phyloP scores from a whole-genome alignment of 106 monocot species.

The Chionographis japonica region DNA sequence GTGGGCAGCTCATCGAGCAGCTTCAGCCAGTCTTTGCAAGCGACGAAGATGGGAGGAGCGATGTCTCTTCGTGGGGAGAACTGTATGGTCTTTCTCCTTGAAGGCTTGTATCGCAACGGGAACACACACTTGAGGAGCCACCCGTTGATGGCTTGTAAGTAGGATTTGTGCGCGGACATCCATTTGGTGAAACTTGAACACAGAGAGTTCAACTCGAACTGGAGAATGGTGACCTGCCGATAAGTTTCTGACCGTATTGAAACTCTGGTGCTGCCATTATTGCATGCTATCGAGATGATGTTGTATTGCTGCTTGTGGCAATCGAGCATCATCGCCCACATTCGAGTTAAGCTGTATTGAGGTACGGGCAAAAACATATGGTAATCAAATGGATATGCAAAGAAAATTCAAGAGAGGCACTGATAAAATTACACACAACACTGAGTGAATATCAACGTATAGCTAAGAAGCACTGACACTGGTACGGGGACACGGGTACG shows the following conservation, averaged over 20 bases:
- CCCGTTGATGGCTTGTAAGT: slow-evolving; percentile 57
- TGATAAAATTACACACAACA: background rate
- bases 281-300: slow-evolving; percentile 37
- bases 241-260: slow-evolving; percentile 44
- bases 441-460: no score
- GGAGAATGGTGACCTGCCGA: slow-evolving; percentile 39
- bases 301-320: slow-evolving; percentile 65
- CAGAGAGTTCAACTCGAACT: slow-evolving; percentile 51
- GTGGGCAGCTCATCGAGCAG: slow-evolving; percentile 35
- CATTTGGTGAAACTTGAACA: slow-evolving; percentile 77
- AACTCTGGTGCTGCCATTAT: slow-evolving; percentile 40
- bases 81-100: slow-evolving; percentile 12
- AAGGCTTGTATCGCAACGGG: slow-evolving; percentile 24
- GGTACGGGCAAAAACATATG: background rate
- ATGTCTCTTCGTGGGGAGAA: slow-evolving; percentile 34
- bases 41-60: slow-evolving; percentile 76
- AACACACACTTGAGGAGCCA: slow-evolving; percentile 89
- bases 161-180: slow-evolving; percentile 65
- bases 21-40: slow-evolving; percentile 70
- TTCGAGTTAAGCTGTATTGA: slow-evolving; percentile 62
- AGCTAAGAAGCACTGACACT: no score
- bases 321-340: slow-evolving; percentile 82
- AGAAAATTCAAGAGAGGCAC: background rate
- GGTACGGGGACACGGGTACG: background rate
- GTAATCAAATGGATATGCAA: background rate